These are phyloP conservation scores for Diutina rugosa DNA, from an alignment of 1,139 yeast species.

Conservation along the genomic window DNA sequence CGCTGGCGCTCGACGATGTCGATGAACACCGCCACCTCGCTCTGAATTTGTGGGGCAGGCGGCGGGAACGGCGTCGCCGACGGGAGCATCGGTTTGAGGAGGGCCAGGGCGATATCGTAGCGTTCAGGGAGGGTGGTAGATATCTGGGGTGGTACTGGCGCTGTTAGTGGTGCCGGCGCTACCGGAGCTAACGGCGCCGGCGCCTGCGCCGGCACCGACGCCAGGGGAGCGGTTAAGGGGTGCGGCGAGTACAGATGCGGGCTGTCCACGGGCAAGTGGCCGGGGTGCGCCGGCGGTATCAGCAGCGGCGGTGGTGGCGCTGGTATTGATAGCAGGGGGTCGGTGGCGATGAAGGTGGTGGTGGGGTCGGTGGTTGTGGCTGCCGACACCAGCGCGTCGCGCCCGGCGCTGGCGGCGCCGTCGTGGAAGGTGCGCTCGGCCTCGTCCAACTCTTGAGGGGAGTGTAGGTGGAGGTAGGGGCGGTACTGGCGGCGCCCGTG, in stretches of 20 bases:
- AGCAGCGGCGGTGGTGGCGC: neutral
- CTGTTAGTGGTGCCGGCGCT: neutral
- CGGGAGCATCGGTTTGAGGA: neutral
- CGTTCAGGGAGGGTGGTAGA: neutral
- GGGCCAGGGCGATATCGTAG: neutral
- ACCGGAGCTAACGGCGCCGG: neutral
- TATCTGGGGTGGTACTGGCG: no score
- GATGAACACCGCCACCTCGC: conserved; percentile 10
- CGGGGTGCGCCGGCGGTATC: neutral
- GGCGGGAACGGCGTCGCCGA: neutral
- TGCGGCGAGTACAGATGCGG: neutral
- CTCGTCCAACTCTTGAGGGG: neutral
- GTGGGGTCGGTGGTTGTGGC: neutral
- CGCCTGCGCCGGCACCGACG: neutral
- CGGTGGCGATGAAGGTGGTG: neutral
- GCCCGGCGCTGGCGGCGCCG: neutral
- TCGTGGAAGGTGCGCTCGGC: conserved; percentile 1
- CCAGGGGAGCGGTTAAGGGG: neutral
- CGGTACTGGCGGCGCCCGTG: neutral
- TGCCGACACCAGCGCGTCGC: neutral
- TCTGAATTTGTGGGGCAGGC: neutral
- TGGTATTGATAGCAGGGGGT: neutral
- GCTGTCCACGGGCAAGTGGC: neutral
- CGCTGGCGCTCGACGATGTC: conserved; percentile 18
- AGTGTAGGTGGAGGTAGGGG: conserved; percentile 1